Conservation (phyloP, 1,139 yeast genomes). For the Yamadazyma jaroonii region DNA sequence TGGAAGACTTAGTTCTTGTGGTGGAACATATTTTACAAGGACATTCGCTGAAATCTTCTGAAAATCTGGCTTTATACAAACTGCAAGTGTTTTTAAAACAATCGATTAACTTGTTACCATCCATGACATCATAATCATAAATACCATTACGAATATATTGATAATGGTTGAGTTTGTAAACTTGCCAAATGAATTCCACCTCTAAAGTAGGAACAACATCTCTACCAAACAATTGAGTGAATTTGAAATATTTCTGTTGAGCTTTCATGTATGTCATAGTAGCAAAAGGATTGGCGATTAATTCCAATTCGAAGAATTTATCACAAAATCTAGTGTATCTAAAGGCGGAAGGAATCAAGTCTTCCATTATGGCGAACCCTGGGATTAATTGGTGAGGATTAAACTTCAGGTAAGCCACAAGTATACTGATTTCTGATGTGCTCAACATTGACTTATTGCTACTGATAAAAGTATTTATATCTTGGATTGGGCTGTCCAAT, state of each 20-base stretch:
- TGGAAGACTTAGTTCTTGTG: background rate
- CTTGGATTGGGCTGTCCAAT: background rate
- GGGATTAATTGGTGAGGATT: background rate
- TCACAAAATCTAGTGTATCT: background rate
- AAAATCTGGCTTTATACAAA: background rate
- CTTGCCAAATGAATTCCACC: no score
- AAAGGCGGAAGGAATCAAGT: background rate
- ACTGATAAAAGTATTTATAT: background rate
- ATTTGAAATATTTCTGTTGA: background rate
- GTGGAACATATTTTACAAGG: constrained; percentile 4
- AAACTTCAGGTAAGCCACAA: constrained; percentile 1
- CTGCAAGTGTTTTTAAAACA: background rate
- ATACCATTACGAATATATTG: no score
- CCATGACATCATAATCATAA: no score
- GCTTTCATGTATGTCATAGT: background rate
- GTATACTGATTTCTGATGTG: background rate
- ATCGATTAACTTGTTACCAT: no score
- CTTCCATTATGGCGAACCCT: background rate
- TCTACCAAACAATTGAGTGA: background rate
- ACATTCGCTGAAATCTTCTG: constrained; percentile 1
- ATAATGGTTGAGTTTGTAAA: no score
- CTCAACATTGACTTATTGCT: background rate
- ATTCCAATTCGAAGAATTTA: background rate
- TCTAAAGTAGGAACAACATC: background rate
- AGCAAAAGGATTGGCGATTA: background rate